Conservation (phyloP, 1,284 basidiomycete species). For the Cutaneotrichosporon arboriforme region DNA sequence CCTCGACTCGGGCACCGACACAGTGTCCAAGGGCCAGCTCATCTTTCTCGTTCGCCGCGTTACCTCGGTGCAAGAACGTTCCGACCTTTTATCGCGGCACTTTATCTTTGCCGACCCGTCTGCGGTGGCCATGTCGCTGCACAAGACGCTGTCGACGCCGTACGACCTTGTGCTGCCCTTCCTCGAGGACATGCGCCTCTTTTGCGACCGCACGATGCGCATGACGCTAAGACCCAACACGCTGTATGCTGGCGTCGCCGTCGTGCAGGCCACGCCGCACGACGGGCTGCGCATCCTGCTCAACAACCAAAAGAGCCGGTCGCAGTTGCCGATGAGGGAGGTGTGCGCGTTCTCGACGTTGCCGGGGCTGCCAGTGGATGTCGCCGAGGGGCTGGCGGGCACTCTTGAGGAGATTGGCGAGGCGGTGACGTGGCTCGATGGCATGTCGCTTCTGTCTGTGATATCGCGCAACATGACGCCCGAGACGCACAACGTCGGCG, state of each 20-base stretch:
- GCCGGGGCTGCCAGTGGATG: conserved; percentile 11
- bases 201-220: conserved; percentile 40
- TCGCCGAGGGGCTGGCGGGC: conserved; percentile 22
- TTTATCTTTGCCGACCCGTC: conserved; percentile 48
- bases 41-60: conserved; percentile 49
- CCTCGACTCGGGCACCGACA: conserved; percentile 36
- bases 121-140: conserved; percentile 44
- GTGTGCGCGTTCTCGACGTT: conserved; percentile 32
- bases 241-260: conserved; percentile 46
- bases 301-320: conserved; percentile 39
- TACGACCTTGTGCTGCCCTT: conserved; percentile 45
- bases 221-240: conserved; percentile 41
- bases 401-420: conserved; percentile 48
- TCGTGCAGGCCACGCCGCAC: conserved; percentile 50
- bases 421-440: conserved; percentile 41
- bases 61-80: conserved; percentile 40
- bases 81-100: conserved; percentile 43
- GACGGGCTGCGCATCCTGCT: conserved; percentile 49
- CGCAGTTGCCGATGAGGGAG: conserved; percentile 48
- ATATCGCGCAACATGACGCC: conserved; percentile 39
- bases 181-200: conserved; percentile 44
- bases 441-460: conserved; percentile 43
- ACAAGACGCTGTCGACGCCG: conserved; percentile 48
- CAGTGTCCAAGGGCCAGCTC: conserved; percentile 49
- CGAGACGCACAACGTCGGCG: conserved; percentile 18